Base-by-base conservation (phyloP, 2,329 filamentous ascomycete species). In the Didymella arachidicola region DNA sequence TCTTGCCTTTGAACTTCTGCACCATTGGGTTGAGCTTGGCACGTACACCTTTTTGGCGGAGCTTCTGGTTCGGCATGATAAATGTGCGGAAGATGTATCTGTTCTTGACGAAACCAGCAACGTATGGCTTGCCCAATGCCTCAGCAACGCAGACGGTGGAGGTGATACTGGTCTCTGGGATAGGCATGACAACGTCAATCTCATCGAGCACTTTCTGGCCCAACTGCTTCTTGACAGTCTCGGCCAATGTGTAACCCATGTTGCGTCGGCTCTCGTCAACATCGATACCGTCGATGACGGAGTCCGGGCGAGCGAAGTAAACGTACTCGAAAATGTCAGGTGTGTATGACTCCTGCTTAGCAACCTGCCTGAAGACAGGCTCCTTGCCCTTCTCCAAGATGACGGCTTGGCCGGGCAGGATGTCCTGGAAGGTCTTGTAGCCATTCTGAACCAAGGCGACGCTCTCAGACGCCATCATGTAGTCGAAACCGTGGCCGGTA, bases 401-500 rank as follows among this genome's bases (percentile, higher is more conserved):
- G 61, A 96, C 91, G 2, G 92, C 92, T 78, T 96, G 86, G 22
- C 93, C 93, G 0, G 93, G 92, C 53, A 89, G 79, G 63, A 97
- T 90, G 71, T 97, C 90, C 38, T 84, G 79, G 67, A 96, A 89
- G 71, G 92, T 83, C 32, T 78, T 82, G 79, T 95, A 96, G 16
- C 92, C 92, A 46, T 94, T 87, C 75, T 96, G 92, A 44, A 85
- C 85, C 45, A 97, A 81, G 8, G 92, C 93, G 48, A 97, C 88
- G 8, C 90, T 94, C 78, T 97, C 93, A 0, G 92, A 96, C 1
- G 92, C 92, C 81, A 97, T 86, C 85, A 97, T 92, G 80, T 96
- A 97, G 77, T 97, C 93, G 60, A 79, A 89, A 6, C 87, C 87
- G 4, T 85, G 81, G 34, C 85, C 83, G 38, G 87, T 89, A 14